Base-by-base conservation (phyloP, 1,139 yeast genomes). In the Candida frijolesensis region DNA sequence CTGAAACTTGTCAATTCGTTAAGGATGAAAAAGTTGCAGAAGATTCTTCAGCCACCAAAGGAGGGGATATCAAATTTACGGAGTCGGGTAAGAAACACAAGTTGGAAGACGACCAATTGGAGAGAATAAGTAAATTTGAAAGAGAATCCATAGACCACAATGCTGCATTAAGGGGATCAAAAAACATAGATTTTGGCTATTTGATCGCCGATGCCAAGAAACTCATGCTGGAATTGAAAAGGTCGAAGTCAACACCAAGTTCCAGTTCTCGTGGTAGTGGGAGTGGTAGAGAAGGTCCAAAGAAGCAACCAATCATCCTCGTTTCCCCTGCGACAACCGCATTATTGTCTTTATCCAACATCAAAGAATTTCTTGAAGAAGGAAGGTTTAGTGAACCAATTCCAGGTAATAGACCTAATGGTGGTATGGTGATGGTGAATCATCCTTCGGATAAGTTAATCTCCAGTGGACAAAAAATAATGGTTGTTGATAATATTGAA, bases 241-340 rank as follows among this genome's bases (percentile, higher is more conserved):
- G 71, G 50, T 64, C 75, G 44, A 72, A 71, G 51, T 58, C 67
- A 11, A 42, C 65, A 3, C 48, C 60, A 6, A 50, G 61, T 19
- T 45, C 60, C 11, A 33, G 12, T 6, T 39, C 46, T 8, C 44
- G 39, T 33, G 40, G 32, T 11, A 18, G 27, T n/a, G 40, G 32
- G n/a, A 18, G 27, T n/a, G 12, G 41, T 27, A 42, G 46, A 44
- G 52, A 57, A 42, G 54, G 57, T 5, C 38, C 57, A 5, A 56
- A 56, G 54, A 87, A 85, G 57, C 96, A 87, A 61, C 99, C 99
- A n/a, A 91, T 94, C 57, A 89, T 94, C 53, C 73, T 94, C 47
- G 81, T 94, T 37, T 91, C 98, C 1, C 98, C 99, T 1, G 91
- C 98, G 2, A 94, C 99, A 0, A 90, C 98, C 2, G 87, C 99